Base-by-base conservation (phyloP, 805 yeast species). In the Saccharomycopsis fodiens region DNA sequence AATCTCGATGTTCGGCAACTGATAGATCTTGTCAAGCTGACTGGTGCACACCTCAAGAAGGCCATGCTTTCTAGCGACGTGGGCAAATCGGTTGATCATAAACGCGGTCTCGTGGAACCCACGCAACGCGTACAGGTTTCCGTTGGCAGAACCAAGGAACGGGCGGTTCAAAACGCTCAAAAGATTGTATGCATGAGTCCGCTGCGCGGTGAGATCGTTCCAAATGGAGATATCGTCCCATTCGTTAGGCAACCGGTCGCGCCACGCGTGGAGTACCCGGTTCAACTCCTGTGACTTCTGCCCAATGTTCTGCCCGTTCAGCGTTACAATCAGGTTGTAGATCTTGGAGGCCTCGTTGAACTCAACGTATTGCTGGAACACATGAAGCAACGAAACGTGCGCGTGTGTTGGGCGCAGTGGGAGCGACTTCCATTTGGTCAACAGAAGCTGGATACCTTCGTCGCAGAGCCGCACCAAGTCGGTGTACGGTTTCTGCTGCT, bases 61-160 rank as follows among this genome's bases (percentile, higher is more conserved):
- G 52, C 84, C 80, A 61, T 93, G 99, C 62, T 87, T 86, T 52
- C 98, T 75, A 0, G 98, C 97, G 44, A 93, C 97, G 66, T 93
- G 98, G 0, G 99, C 98, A 69, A 93, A 93, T 43, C 97, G 68
- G 65, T 93, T 93, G 57, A 93, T 91, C 8, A 94, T 96, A 97
- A 97, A 93, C 0, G 98, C 98, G 62, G 91, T 87, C 64, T 93
- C 99, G 61, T 93, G 99, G 65, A 85, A 93, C 1, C 99, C 98
- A 51, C 97, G 74, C 63, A 88, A 93, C 0, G 96, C 97, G 58
- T 87, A 88, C 59, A 85, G 85, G 29, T 85, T 85, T 15, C 81
- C 80, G 35, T 78, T 75, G 2, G 73, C 67, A 8, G 44, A 30
- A 12, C 45, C 47, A 22, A 50, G 23, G 57, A 94, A 73, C 12